A percentile compares a stretch with the other conserved stretches of the same genome.
Evolutionary conservation across 352 stramenopile species (phyloP).

Genomic region (Phytophthora litchii): DNA sequence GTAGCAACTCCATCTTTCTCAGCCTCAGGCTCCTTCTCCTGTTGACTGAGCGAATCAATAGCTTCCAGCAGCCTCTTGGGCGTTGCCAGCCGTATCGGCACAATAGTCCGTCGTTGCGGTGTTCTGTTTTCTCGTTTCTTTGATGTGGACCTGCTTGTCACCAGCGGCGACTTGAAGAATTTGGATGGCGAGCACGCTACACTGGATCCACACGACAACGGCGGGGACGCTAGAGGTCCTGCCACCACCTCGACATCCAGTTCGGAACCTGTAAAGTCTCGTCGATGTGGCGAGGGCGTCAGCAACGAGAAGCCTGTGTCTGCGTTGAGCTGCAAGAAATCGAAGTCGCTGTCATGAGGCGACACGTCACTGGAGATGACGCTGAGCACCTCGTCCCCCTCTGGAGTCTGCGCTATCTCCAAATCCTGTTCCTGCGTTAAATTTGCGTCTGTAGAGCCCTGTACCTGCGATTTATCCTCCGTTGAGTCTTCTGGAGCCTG

Average conservation of each 20-base stretch:
- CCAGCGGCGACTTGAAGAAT: slow-evolving; percentile 78
- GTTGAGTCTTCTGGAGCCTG: neutral
- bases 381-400: slow-evolving; percentile 48
- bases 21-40: slow-evolving; percentile 24
- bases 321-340: slow-evolving; percentile 48
- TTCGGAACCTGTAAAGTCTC: slow-evolving; percentile 6
- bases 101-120: slow-evolving; percentile 19
- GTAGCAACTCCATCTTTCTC: neutral
- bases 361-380: slow-evolving; percentile 59
- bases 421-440: slow-evolving; percentile 17
- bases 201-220: slow-evolving; percentile 34
- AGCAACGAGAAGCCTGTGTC: slow-evolving; percentile 53
- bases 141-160: slow-evolving; percentile 6
- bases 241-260: slow-evolving; percentile 5
- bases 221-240: slow-evolving; percentile 27
- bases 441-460: neutral
- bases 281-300: slow-evolving; percentile 49
- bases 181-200: slow-evolving; percentile 59
- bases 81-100: slow-evolving; percentile 12
- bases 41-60: slow-evolving; percentile 22
- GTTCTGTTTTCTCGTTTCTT: slow-evolving; percentile 12
- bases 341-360: slow-evolving; percentile 51
- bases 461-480: slow-evolving; percentile 7
- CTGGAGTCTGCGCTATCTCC: slow-evolving; percentile 28
- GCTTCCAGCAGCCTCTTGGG: slow-evolving; percentile 26